These are phyloP conservation scores for Fagopyrum homotropicum DNA, from an alignment of 148 eudicot species.

Conservation along the genomic window DNA sequence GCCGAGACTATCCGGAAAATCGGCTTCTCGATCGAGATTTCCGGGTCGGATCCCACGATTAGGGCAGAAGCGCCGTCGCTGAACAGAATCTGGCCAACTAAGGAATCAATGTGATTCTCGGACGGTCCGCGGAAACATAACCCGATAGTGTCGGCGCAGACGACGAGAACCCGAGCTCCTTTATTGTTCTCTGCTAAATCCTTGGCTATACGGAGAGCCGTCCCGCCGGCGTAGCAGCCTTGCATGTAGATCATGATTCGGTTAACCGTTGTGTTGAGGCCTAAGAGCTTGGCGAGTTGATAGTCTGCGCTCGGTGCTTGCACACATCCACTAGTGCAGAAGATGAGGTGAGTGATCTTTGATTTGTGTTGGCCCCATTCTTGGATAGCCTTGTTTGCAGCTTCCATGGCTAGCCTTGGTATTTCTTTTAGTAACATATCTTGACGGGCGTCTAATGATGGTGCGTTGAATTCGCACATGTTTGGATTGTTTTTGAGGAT, in stretches of 20 bases:
- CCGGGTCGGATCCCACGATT: slow-evolving; percentile 26
- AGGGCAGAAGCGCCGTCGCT: slow-evolving; percentile 32
- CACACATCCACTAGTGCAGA: slow-evolving; percentile 38
- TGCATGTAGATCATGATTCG: slow-evolving; percentile 39
- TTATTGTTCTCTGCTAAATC: slow-evolving; percentile 33
- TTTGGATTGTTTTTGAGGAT: slow-evolving; percentile 25
- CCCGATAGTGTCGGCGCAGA: slow-evolving; percentile 26
- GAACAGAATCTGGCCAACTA: slow-evolving; percentile 32
- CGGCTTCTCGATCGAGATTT: slow-evolving; percentile 16
- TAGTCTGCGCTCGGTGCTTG: slow-evolving; percentile 45
- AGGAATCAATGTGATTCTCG: slow-evolving; percentile 21
- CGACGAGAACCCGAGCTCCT: slow-evolving; percentile 30
- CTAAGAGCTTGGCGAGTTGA: slow-evolving; percentile 39
- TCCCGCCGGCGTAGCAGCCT: slow-evolving; percentile 31
- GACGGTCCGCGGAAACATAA: slow-evolving; percentile 29
- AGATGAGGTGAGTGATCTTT: slow-evolving; percentile 34
- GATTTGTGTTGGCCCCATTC: slow-evolving; percentile 43
- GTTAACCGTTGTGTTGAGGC: slow-evolving; percentile 31
- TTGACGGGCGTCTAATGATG: slow-evolving; percentile 31
- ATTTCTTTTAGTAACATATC: slow-evolving; percentile 33
- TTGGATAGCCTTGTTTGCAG: slow-evolving; percentile 34
- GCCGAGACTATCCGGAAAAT: slow-evolving; percentile 21
- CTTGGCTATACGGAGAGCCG: slow-evolving; percentile 30
- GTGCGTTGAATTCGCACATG: slow-evolving; percentile 23
- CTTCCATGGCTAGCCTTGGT: slow-evolving; percentile 36